Conservation (phyloP, 345 rosid genomes). For the Kandelia obovata region DNA sequence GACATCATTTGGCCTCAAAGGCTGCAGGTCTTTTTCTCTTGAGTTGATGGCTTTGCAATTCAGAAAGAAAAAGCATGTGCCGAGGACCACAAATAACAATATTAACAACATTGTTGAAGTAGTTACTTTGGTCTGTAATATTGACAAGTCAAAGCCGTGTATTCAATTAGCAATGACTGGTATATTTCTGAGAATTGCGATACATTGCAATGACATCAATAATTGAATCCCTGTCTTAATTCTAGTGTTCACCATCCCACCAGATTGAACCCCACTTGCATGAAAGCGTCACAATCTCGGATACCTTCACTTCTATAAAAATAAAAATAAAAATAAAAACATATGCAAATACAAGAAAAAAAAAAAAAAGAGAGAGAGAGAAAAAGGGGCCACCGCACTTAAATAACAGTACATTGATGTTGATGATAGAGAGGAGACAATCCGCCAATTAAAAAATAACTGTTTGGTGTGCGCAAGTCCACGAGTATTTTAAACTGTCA, state of each 20-base stretch:
- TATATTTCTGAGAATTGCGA: not conserved
- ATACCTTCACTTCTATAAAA: too few relatives aligned
- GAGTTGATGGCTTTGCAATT: constrained; percentile 12
- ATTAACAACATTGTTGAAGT: not conserved
- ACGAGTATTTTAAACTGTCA: too few relatives aligned
- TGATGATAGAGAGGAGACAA: too few relatives aligned
- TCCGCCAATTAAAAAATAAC: too few relatives aligned
- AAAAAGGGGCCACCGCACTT: too few relatives aligned
- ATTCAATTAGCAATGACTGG: not conserved
- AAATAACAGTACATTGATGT: too few relatives aligned
- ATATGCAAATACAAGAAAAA: too few relatives aligned
- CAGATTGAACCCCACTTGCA: constrained; percentile 9
- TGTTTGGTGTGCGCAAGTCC: too few relatives aligned
- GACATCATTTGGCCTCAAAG: not conserved
- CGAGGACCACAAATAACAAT: constrained; percentile 3
- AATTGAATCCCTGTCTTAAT: not conserved
- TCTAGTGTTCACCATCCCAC: not conserved
- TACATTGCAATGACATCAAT: not conserved
- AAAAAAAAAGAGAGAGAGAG: too few relatives aligned
- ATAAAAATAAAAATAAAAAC: too few relatives aligned
- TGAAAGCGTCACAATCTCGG: constrained; percentile 1
- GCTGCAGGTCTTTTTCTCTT: constrained; percentile 8
- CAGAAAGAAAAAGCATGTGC: not conserved
- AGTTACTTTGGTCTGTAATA: not conserved
- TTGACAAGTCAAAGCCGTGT: not conserved